phyloP scores from a whole-genome alignment of 1,284 basidiomycete species.

The Apiotrichum mycotoxinovorans region DNA sequence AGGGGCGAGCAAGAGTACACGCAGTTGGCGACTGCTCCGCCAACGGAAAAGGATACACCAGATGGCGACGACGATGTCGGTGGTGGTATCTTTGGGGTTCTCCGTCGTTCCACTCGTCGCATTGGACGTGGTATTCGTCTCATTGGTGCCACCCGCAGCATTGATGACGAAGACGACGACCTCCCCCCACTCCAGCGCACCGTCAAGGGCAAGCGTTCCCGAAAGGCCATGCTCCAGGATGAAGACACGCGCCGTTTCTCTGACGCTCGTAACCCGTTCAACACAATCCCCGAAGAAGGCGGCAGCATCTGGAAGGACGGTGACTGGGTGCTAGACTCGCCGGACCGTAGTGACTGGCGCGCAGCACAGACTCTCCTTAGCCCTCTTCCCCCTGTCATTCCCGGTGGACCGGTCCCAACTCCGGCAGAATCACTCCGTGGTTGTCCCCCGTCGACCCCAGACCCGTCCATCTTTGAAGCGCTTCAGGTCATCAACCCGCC shows the following conservation, averaged over 20 bases:
- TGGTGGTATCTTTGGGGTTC: slow-evolving; percentile 4
- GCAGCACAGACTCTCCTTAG: background rate
- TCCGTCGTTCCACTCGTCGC: slow-evolving; percentile 24
- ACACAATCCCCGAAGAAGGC: background rate
- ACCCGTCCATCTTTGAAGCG: slow-evolving; percentile 6
- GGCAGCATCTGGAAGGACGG: background rate
- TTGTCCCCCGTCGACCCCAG: slow-evolving; percentile 11
- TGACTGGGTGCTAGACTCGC: background rate
- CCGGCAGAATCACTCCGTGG: slow-evolving; percentile 15
- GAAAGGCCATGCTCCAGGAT: slow-evolving; percentile 37
- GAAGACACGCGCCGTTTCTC: slow-evolving; percentile 33
- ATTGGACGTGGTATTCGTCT: slow-evolving; percentile 36
- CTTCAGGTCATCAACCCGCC: background rate
- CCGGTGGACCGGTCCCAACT: slow-evolving; percentile 43
- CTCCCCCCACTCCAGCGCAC: background rate
- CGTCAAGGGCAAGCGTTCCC: slow-evolving; percentile 5
- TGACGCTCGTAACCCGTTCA: background rate
- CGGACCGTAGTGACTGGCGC: background rate
- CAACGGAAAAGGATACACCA: background rate
- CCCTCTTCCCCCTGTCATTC: slow-evolving; percentile 6
- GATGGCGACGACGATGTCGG: background rate
- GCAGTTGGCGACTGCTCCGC: background rate
- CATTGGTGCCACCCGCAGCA: slow-evolving; percentile 15
- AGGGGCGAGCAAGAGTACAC: slow-evolving; percentile 3
- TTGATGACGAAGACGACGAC: slow-evolving; percentile 7